A percentile compares a stretch with the other conserved stretches of the same genome.
These are phyloP conservation scores for Dactylellina drechsleri DNA, from an alignment of 2,329 filamentous ascomycete genomes.

Conservation along the genomic window DNA sequence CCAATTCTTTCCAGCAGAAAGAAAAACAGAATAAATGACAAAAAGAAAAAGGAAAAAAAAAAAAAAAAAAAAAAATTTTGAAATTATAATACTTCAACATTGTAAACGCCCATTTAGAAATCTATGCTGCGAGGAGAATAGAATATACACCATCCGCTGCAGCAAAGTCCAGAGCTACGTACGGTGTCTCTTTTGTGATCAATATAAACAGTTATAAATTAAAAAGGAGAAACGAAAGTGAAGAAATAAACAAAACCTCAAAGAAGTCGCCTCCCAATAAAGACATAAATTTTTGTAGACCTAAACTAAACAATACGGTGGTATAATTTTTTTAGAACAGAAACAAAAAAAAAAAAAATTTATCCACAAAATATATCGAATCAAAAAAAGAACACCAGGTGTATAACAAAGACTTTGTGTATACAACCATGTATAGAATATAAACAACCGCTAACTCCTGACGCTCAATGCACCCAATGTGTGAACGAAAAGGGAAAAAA, in stretches of 20 bases:
- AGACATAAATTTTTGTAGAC: constrained; percentile 17
- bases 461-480: constrained; percentile 54
- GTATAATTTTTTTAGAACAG: constrained; percentile 45
- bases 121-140: constrained; percentile 35
- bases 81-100: constrained; percentile 3
- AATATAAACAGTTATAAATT: constrained; percentile 16
- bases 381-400: constrained; percentile 26
- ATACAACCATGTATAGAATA: constrained; percentile 37
- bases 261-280: constrained; percentile 35
- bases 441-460: constrained; percentile 48
- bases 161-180: constrained; percentile 21
- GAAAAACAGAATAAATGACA: constrained; percentile 4
- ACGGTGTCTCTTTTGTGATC: constrained; percentile 17
- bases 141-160: constrained; percentile 25
- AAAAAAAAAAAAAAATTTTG: not conserved
- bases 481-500: constrained; percentile 5
- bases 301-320: constrained; percentile 41
- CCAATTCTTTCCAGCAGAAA: constrained; percentile 17
- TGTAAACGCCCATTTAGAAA: constrained; percentile 22
- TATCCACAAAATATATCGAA: constrained; percentile 4
- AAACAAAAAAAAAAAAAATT: constrained; percentile 9
- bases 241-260: constrained; percentile 15
- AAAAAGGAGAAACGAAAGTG: constrained; percentile 7
- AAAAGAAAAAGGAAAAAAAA: not conserved
- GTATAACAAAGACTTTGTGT: constrained; percentile 53